A percentile compares a stretch with the other conserved stretches of the same genome.
phyloP scores from a whole-genome alignment of 2,329 filamentous ascomycete genomes.

The Aureobasidium mangrovei region DNA sequence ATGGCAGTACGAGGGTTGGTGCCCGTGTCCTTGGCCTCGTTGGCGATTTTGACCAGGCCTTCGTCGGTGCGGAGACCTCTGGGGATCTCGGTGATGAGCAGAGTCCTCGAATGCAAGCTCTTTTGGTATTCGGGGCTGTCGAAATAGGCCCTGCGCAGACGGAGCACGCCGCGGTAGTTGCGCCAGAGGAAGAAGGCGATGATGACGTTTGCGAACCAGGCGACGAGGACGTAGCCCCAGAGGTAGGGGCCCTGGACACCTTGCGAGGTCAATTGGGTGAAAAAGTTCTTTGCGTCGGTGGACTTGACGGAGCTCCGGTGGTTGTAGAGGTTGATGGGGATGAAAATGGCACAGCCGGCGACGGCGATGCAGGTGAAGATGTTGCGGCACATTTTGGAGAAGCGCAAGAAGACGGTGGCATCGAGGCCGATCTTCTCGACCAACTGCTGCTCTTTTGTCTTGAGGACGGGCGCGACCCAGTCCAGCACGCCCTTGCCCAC shows the following conservation, averaged over 20 bases:
- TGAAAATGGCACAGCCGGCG: conserved; percentile 65
- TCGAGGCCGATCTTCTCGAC: conserved; percentile 83
- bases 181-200: conserved; percentile 78
- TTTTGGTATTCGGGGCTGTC: conserved; percentile 79
- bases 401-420: conserved; percentile 81
- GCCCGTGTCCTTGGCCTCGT: conserved; percentile 67
- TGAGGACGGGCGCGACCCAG: conserved; percentile 73
- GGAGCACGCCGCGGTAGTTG: conserved; percentile 70
- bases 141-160: conserved; percentile 69
- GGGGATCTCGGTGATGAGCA: conserved; percentile 74
- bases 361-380: conserved; percentile 69
- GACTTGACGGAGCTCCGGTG: conserved; percentile 24
- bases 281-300: conserved; percentile 27
- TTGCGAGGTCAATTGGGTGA: conserved; percentile 50
- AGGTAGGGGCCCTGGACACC: conserved; percentile 41
- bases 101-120: conserved; percentile 65
- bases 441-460: conserved; percentile 66
- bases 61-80: conserved; percentile 71
- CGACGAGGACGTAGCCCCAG: conserved; percentile 52
- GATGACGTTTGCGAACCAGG: conserved; percentile 62
- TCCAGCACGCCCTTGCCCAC: conserved; percentile 80
- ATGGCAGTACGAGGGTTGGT: conserved; percentile 73
- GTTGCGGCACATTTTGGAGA: conserved; percentile 84
- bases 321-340: conserved; percentile 63
- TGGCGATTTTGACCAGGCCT: conserved; percentile 75